A percentile compares a stretch with the other conserved stretches of the same genome.
Conservation (phyloP, 2,329 filamentous ascomycete genomes). For the Phoma sp. region DNA sequence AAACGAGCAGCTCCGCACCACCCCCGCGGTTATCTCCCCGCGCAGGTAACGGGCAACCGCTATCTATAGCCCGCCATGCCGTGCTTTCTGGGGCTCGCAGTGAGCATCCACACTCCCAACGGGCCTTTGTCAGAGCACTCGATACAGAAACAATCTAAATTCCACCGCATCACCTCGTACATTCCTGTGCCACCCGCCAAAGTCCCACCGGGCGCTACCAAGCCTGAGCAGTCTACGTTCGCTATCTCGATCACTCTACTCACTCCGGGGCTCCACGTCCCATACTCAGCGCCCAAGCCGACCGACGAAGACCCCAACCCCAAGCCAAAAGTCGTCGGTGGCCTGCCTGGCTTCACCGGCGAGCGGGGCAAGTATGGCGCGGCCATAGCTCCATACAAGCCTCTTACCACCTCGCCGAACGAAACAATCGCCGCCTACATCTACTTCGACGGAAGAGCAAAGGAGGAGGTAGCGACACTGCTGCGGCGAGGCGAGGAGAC, state of each 20-base stretch:
- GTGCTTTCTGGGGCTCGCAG: constrained; percentile 98
- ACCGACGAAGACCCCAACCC: constrained; percentile 78
- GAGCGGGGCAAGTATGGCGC: constrained; percentile 61
- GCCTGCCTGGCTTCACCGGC: constrained; percentile 61
- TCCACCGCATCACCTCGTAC: constrained; percentile 93
- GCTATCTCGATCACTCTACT: constrained; percentile 97
- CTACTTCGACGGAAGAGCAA: constrained; percentile 93
- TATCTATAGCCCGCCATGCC: constrained; percentile 64
- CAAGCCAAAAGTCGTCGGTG: constrained; percentile 79
- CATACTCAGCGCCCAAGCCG: constrained; percentile 87
- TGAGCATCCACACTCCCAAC: constrained; percentile 87
- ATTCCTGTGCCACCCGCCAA: constrained; percentile 93
- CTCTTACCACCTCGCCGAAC: constrained; percentile 89
- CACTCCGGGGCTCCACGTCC: constrained; percentile 84
- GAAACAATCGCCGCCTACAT: constrained; percentile 99
- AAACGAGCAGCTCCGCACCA: constrained; percentile 16
- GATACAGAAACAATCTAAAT: constrained; percentile 89
- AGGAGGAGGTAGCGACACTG: constrained; percentile 96
- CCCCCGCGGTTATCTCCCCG: constrained; percentile 28
- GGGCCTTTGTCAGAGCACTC: constrained; percentile 89
- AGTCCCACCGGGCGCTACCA: constrained; percentile 68
- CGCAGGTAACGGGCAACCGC: constrained; percentile 13
- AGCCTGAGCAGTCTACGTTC: constrained; percentile 92
- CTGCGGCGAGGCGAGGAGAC: constrained; percentile 93
- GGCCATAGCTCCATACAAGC: constrained; percentile 81